Base-by-base conservation (phyloP, 2,329 filamentous ascomycete species). In the Xylariaceae sp. region DNA sequence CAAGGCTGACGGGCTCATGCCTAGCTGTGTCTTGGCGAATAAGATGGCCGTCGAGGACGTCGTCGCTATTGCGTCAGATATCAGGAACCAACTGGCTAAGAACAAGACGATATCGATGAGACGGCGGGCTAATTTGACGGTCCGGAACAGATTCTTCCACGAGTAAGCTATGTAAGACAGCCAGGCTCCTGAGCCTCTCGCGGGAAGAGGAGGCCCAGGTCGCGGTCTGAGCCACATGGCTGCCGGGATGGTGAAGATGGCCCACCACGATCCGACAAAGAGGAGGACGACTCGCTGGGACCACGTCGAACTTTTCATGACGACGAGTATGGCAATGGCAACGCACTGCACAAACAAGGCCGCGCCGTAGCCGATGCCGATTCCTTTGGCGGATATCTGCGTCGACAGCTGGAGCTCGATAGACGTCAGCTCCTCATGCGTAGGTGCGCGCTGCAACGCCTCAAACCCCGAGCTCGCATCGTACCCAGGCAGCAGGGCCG, bases 21-120 rank as follows among this genome's bases (percentile, higher is more conserved):
- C 77, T 8, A 98, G 68, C 43, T 88, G 78, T 0, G 90, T 96
- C 63, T 96, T 96, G 25, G 90, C 92, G 56, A 95, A 98, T 8
- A 98, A 70, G 18, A 96, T 88, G 1, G 92, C 92, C 0, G 92
- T 96, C 11, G 88, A 90, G 21, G 85, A 92, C 1, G 94, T 90
- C 0, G 92, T 96, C 6, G 92, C 92, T 43, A 96, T 88, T 26
- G 85, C 88, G 51, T 98, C 92, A 5, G 85, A 94, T 2, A 98
- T 72, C 19, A 98, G 70, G 55, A 98, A 95, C 92, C 92, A 98
- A 5, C 86, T 88, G 3, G 73, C 77, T 4, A 98, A 72, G 55
- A 92, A 92, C 5, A 90, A 65, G 18, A 84, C 64, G 18, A 90
- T 80, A 47, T 92, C 85, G 32, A 77, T 64, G 5, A 90, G 68